Evolutionary conservation across 2,329 filamentous ascomycete genomes (phyloP), one percentile per base, ranked within the genome.

Genomic region (Monilinia aucupariae): DNA sequence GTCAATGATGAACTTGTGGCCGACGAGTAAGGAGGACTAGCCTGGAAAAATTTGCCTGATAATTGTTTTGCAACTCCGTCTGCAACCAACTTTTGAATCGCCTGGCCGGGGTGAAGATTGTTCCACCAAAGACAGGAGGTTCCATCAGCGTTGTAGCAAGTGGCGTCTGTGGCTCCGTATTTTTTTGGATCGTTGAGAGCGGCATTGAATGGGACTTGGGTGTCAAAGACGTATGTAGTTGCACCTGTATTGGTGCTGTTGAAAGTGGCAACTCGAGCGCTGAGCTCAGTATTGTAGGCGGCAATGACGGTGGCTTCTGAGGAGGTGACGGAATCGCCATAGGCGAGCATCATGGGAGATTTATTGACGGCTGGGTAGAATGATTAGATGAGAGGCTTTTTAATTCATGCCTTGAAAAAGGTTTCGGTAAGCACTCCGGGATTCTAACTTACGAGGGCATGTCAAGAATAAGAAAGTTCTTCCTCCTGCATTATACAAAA

Each of bases 391-490:
- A 9, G 2, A 27, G 13, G 9, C 2, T 0, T 12, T 5, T 17
- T 12, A 17, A 25, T 53, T 27, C 2, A 0, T 12, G 9, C 4
- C 25, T 27, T 15, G 27, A 20, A 12, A 6, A 6, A 3, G 17
- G 22, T 27, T 10, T 39, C 2, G 3, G 27, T 41, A 10, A 4
- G 1, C 13, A 37, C 1, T 20, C 15, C 15, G 4, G 17, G 20
- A 27, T 6, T 20, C 5, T 10, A 56, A 43, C 17, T 45, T 67
- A 30, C 76, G 74, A 0, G 81, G 81, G 2, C 81, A 79, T 63
- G 76, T 78, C 55, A 83, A 62, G 52, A 83, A 74, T 4, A 78
- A 70, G 65, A 83, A 82, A 30, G 78, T 79, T 59, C 79, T 74
- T 7, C 76, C 79, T 0, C 80, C 81, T 6, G 75, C 74, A 17